Evolutionary conservation across 805 yeast species (phyloP), one percentile per base, ranked within the genome.

Genomic region (Torulaspora indica): DNA sequence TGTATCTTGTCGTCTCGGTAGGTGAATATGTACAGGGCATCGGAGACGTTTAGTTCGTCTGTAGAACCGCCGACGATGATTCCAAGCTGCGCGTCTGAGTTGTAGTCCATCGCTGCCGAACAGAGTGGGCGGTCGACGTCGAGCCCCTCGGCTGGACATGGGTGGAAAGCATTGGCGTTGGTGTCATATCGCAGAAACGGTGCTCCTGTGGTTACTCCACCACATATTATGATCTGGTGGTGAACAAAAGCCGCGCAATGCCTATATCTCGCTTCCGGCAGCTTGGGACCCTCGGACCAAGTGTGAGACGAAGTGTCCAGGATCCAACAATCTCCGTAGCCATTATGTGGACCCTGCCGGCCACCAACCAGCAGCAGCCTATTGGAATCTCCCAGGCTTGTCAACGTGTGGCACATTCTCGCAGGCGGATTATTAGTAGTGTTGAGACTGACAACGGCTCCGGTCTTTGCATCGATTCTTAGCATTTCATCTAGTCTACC

Each of bases 401-500:
- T 71, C 27, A 78, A 52, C 0, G 80, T 68, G 53, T 84, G 90
- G 47, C 82, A 73, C 77, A 79, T 74, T 45, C 90, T 68, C 7
- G 78, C 68, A 0, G 60, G 45, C 0, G 57, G 60, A 8, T 15
- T 8, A 7, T 12, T 72, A 27, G 20, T 42, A 15, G 34, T 38
- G 37, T 10, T 42, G 0, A 35, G 66, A 6, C 53, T 36, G 2
- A 18, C 3, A 3, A 25, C 42, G 2, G 9, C 32, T 4, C 36
- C 42, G 5, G 35, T 34, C 2, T 28, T 8, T 0, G 44, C 30
- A 27, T 35, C 38, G 41, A 57, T 35, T n/a, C 32, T 28, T 13
- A 57, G 37, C 2, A 45, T 38, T 28, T 53, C 57, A 25, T 58
- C 58, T 2, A 60, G 13, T 49, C 71, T 49, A 25, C 46, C 38